Evolutionary conservation across 768 basidiomycete genomes (phyloP), one percentile per base, ranked within the genome.

Genomic region (Dacryopinax spathularia): DNA sequence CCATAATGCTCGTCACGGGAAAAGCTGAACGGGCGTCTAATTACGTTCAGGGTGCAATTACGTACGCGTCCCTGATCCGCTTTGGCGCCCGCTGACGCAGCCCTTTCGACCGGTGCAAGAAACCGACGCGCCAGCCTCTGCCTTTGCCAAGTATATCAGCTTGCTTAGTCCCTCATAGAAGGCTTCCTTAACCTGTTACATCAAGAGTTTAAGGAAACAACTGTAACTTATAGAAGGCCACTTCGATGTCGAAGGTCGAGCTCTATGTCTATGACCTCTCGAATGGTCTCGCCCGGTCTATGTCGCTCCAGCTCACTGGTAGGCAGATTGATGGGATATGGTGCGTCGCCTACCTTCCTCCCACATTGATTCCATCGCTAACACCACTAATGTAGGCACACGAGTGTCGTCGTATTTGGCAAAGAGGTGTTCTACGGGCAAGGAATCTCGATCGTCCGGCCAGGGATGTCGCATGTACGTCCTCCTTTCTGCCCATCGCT

Each of bases 251-350:
- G 29, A 74, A 75, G 29, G 91, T 96, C 18, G 78, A 89, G 68
- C 80, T 96, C 27, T 92, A 93, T 70, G 84, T 95, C 0, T 96
- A 96, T 73, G 93, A 96, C 70, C 84, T 95, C 62, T 92, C 86
- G 74, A 84, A 86, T 70, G 93, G 93, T 39, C 78, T 95, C 69
- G 94, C 91, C 5, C 79, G 80, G 62, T 81, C 84, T 65, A 75
- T 96, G 34, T 94, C 91, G 5, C 75, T 79, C 56, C 87, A 88
- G 73, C 78, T 96, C 37, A 88, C 88, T 0, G 94, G 94, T 3
- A 82, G 83, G 61, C 91, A 93, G 73, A 91, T 96, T 62, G 90
- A 96, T 66, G 94, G 94, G 0, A 84, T 98, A 61, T 98, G 94
- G 93, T 90, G 62, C 67, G 81, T 73, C 62, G 31, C 5, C 13